These are phyloP conservation scores for Mycosphaerella arachidis DNA, from an alignment of 2,329 filamentous ascomycete species.

Conservation along the genomic window DNA sequence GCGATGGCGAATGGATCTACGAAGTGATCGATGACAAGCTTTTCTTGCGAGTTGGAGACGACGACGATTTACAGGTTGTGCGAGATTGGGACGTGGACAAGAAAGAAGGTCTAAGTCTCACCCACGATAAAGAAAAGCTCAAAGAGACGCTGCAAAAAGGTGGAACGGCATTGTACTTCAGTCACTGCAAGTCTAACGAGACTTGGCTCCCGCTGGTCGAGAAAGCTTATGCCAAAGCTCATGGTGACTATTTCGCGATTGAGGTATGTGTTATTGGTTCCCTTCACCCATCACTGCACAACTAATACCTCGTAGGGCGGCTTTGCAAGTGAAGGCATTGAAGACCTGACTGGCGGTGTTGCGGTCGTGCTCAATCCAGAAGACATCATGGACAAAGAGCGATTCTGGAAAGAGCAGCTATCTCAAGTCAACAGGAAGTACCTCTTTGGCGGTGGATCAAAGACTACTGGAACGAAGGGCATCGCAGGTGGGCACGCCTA, in stretches of 20 bases:
- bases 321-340: slow-evolving; percentile 60
- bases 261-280: slow-evolving; percentile 49
- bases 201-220: slow-evolving; percentile 78
- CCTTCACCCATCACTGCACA: too few relatives aligned
- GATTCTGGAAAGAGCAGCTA: slow-evolving; percentile 79
- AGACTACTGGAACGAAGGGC: slow-evolving; percentile 40
- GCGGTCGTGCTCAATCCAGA: slow-evolving; percentile 64
- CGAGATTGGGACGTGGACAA: slow-evolving; percentile 25
- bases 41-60: slow-evolving; percentile 75
- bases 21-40: slow-evolving; percentile 90
- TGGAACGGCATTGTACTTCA: slow-evolving; percentile 73
- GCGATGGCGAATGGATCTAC: slow-evolving; percentile 86
- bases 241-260: slow-evolving; percentile 73
- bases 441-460: slow-evolving; percentile 63
- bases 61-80: slow-evolving; percentile 60
- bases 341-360: slow-evolving; percentile 58
- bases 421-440: slow-evolving; percentile 77
- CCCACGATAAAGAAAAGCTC: slow-evolving; percentile 47
- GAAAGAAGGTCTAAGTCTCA: slow-evolving; percentile 23
- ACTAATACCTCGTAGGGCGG: slow-evolving; percentile 62
- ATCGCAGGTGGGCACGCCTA: slow-evolving; percentile 59
- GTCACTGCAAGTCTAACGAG: slow-evolving; percentile 70
- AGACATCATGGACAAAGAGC: slow-evolving; percentile 71
- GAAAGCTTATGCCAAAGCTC: slow-evolving; percentile 80
- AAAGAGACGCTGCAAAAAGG: slow-evolving; percentile 61